These are phyloP conservation scores for Myriangium duriaei DNA, from an alignment of 2,329 filamentous ascomycete species.

Conservation along the genomic window DNA sequence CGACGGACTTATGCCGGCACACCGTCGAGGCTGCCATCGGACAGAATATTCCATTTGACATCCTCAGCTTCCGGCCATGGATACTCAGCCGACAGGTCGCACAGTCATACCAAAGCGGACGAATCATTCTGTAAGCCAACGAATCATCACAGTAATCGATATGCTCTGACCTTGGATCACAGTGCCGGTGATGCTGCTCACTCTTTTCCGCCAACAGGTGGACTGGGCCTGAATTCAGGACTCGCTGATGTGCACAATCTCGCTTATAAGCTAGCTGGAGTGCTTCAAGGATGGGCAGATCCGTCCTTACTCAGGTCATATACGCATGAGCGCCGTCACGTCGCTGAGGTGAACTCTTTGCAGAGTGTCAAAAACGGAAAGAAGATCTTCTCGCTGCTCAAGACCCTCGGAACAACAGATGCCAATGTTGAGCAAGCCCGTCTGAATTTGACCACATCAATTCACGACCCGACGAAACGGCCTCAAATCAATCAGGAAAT, in stretches of 20 bases:
- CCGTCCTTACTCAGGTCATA: slow-evolving; percentile 26
- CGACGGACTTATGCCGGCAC: slow-evolving; percentile 23
- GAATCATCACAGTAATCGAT: too few relatives aligned
- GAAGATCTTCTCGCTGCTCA: slow-evolving; percentile 31
- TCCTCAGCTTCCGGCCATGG: slow-evolving; percentile 32
- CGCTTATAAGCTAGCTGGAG: slow-evolving; percentile 27
- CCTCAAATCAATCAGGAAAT: slow-evolving; percentile 23
- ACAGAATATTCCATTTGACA: slow-evolving; percentile 24
- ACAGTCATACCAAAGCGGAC: slow-evolving; percentile 24
- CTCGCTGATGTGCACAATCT: slow-evolving; percentile 24
- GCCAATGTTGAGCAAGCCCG: slow-evolving; percentile 20
- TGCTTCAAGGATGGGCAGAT: slow-evolving; percentile 22
- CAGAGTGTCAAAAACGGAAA: slow-evolving; percentile 35
- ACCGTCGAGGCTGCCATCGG: slow-evolving; percentile 24
- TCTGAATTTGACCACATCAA: slow-evolving; percentile 20
- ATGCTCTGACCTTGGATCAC: too few relatives aligned
- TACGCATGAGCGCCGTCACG: slow-evolving; percentile 25
- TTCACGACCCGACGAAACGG: slow-evolving; percentile 21
- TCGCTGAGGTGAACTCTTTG: slow-evolving; percentile 28
- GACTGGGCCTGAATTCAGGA: slow-evolving; percentile 23
- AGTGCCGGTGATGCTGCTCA: slow-evolving; percentile 23
- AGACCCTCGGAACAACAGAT: slow-evolving; percentile 26
- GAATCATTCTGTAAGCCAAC: slow-evolving; percentile 24
- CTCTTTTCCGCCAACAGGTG: slow-evolving; percentile 24
- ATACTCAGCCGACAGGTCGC: slow-evolving; percentile 31